Evolutionary conservation across 169 alveolate genomes (phyloP).

Genomic region (Plasmodium knowlesi): DNA sequence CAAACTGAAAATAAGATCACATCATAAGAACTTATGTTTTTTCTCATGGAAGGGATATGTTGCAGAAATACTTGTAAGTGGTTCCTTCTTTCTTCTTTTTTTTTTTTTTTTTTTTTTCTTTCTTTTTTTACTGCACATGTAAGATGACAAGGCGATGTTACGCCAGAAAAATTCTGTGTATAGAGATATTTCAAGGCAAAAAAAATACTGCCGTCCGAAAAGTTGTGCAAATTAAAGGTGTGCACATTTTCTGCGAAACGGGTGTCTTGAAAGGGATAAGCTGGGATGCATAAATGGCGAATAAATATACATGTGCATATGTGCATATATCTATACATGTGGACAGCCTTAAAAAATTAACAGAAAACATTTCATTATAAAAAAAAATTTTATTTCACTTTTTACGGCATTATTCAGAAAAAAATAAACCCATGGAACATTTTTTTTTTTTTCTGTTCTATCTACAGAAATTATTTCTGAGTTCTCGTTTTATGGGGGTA

Average conservation of each 20-base stretch:
- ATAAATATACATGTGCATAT: not conserved
- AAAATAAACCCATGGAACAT: conserved; percentile 3
- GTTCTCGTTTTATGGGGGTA: not conserved
- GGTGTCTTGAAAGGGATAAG: not conserved
- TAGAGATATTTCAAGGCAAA: not conserved
- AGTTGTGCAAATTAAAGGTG: not conserved
- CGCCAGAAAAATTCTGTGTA: not conserved
- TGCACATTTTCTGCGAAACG: conserved; percentile 9
- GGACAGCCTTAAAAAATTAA: conserved; percentile 10
- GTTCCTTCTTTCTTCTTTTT: not conserved
- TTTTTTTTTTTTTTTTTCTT: not conserved
- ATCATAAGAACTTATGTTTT: conserved; percentile 11
- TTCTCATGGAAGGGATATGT: not conserved
- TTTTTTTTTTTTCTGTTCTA: not conserved
- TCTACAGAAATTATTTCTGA: conserved; percentile 8
- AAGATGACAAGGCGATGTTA: not conserved
- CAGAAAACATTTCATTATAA: conserved; percentile 7
- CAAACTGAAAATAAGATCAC: not conserved
- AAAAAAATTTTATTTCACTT: not conserved
- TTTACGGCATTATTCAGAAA: not conserved
- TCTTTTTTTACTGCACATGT: not conserved
- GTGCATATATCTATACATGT: not conserved
- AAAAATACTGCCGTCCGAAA: not conserved
- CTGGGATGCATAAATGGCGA: not conserved
- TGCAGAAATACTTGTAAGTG: not conserved